phyloP scores from a whole-genome alignment of 2,329 filamentous ascomycete species.

The Diaporthe australafricana region DNA sequence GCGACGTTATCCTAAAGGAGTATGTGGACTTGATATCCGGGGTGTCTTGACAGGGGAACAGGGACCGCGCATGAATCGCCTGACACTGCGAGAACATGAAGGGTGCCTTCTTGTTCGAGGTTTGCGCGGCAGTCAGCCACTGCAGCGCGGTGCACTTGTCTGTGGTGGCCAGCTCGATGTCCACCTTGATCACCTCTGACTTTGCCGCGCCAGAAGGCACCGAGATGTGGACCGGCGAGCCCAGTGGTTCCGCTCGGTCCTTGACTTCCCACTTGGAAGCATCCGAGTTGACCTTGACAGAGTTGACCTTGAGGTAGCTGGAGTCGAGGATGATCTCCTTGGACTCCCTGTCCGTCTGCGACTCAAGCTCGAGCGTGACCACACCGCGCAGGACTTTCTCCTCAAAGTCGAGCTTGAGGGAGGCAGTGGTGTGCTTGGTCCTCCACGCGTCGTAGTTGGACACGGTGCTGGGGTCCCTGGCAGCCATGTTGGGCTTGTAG shows the following conservation, averaged over 20 bases:
- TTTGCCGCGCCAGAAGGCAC: conserved; percentile 66
- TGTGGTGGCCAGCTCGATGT: conserved; percentile 84
- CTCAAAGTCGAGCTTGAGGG: conserved; percentile 87
- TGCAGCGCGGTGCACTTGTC: conserved; percentile 91
- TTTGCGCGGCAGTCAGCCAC: conserved; percentile 94
- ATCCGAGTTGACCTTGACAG: conserved; percentile 75
- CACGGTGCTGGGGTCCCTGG: conserved; percentile 87
- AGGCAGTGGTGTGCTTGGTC: conserved; percentile 84
- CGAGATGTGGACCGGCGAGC: conserved; percentile 75
- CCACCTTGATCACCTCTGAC: conserved; percentile 64
- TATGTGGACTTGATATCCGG: conserved; percentile 98
- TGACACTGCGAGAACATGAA: conserved; percentile 99
- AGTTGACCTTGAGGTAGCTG: conserved; percentile 80
- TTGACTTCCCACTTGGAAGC: conserved; percentile 76
- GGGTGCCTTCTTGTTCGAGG: conserved; percentile 93
- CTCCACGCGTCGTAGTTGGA: conserved; percentile 92
- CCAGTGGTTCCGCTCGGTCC: conserved; percentile 78
- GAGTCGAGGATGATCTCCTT: conserved; percentile 88
- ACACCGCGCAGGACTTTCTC: conserved; percentile 81
- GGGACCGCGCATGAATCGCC: conserved; percentile 91
- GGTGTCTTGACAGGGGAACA: conserved; percentile 97
- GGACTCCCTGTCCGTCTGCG: conserved; percentile 77
- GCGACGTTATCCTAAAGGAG: conserved; percentile 87
- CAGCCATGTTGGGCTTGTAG: conserved; percentile 47
- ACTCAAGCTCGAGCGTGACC: conserved; percentile 81